phyloP scores from a whole-genome alignment of 208 protist genomes.

The Crithidia thermophila region DNA sequence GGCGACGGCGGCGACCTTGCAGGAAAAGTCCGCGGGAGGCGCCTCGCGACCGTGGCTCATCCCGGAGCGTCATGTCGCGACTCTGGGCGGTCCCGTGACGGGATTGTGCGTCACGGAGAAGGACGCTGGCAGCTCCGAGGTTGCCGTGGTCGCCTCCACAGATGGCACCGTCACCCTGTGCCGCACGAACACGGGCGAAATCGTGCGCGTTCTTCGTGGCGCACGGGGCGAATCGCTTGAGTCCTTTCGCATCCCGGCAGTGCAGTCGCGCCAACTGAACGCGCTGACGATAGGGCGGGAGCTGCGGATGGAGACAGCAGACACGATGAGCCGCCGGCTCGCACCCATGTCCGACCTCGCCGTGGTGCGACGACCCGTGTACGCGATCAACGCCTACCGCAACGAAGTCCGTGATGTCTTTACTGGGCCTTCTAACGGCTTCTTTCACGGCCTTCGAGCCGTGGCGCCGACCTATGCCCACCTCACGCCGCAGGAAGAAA shows the following conservation, averaged over 20 bases:
- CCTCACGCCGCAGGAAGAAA: conserved; percentile 49
- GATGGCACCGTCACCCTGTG: conserved; percentile 87
- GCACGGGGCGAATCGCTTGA: conserved; percentile 41
- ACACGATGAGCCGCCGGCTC: conserved; percentile 13
- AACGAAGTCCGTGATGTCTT: conserved; percentile 81
- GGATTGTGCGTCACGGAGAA: conserved; percentile 53
- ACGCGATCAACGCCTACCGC: conserved; percentile 83
- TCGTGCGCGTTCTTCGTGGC: conserved; percentile 81
- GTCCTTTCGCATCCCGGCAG: not conserved
- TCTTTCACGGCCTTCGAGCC: conserved; percentile 78
- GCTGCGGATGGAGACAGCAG: conserved; percentile 6
- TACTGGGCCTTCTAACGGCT: conserved; percentile 70
- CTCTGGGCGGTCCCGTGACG: conserved; percentile 62
- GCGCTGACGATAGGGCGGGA: not conserved
- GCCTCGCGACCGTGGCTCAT: conserved; percentile 38
- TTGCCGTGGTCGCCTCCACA: conserved; percentile 66
- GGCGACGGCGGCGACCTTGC: not conserved
- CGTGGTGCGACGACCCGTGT: conserved; percentile 65
- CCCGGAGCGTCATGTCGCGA: conserved; percentile 76
- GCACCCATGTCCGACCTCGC: conserved; percentile 19
- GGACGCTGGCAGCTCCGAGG: conserved; percentile 74
- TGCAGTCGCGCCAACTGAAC: conserved; percentile 16
- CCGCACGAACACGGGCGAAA: conserved; percentile 63
- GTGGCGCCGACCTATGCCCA: conserved; percentile 85
- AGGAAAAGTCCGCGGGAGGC: not conserved